Base-by-base conservation (phyloP, 1,284 basidiomycete genomes). In the Apiotrichum montevideense region DNA sequence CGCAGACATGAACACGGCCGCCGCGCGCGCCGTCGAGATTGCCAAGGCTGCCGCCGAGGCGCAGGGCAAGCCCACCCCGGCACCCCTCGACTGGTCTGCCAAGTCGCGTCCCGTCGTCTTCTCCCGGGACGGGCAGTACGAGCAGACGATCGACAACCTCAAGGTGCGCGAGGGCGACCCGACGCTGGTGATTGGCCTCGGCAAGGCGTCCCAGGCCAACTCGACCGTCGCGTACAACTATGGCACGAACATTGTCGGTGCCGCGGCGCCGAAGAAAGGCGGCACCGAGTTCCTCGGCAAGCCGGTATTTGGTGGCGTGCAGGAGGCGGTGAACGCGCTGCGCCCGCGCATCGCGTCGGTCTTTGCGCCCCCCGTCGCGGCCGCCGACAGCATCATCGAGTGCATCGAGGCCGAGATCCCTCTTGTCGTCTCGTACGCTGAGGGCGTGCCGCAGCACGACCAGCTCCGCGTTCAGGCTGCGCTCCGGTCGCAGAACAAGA, bases 211-310 rank as follows among this genome's bases (percentile, higher is more conserved):
- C 21, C 54, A 62, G 54, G 46, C 51, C 52, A 62, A 62, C 52
- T 45, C 40, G 14, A 35, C 21, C 3, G 49, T 64, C 34, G 59
- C 65, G 3, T 51, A 54, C 29, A 51, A 91, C 72, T 69, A 61
- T 57, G 94, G 94, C 37, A 97, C 94, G 58, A 90, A 87, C 60
- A 90, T 98, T 84, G 90, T 98, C 58, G 93, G 93, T 56, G 92
- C 93, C 66, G 89, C 93, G 49, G 91, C 89, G 3, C 94, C 93
- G 48, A 93, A 88, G 78, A 97, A 96, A 76, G 94, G 90, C 55
- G 94, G 94, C 86, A 76, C 88, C 45, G 46, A 84, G 8, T 92
- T 97, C 78, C 82, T 97, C 56, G 93, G 90, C 39, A 82, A 94
- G 41, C 94, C 94, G 45, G 86, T 97, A 35, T 98, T 92, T 68